phyloP scores from a whole-genome alignment of 2,329 filamentous ascomycete genomes.

The Eutypa lata region DNA sequence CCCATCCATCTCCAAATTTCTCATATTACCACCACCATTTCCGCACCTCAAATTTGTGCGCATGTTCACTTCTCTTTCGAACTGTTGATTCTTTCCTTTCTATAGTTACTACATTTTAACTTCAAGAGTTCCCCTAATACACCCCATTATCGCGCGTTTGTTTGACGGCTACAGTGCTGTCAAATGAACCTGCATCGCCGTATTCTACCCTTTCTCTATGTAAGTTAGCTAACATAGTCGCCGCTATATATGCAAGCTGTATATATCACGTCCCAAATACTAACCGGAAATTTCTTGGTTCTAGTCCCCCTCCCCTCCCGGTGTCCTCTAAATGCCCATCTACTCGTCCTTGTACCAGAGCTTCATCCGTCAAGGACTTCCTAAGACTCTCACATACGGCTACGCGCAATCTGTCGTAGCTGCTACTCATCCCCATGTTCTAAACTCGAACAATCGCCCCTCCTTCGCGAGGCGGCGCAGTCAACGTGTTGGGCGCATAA shows the following conservation, averaged over 20 bases:
- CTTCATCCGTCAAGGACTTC: slow-evolving; percentile 96
- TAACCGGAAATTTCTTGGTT: slow-evolving; percentile 22
- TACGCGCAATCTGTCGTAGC: slow-evolving; percentile 98
- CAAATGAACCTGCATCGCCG: slow-evolving; percentile 96
- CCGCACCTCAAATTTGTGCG: not conserved
- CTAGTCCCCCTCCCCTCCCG: slow-evolving; percentile 55
- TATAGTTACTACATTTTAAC: slow-evolving; percentile 9
- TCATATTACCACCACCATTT: not conserved
- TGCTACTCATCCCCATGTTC: slow-evolving; percentile 76
- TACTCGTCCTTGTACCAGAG: slow-evolving; percentile 67
- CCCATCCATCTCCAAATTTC: not conserved
- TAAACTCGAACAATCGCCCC: slow-evolving; percentile 68
- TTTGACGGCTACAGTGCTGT: slow-evolving; percentile 83
- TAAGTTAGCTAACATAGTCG: slow-evolving; percentile 41
- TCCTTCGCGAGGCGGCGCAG: slow-evolving; percentile 59
- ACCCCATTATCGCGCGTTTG: slow-evolving; percentile 69
- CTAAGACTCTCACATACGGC: slow-evolving; percentile 95
- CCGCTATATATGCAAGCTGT: not conserved
- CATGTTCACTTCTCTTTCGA: slow-evolving; percentile 4
- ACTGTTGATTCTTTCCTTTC: slow-evolving; percentile 10
- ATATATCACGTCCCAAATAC: slow-evolving; percentile 13
- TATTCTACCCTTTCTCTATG: slow-evolving; percentile 58
- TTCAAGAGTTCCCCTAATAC: slow-evolving; percentile 6
- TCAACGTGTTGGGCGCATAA: slow-evolving; percentile 52
- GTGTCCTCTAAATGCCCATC: slow-evolving; percentile 86